Evolutionary conservation across 2,329 filamentous ascomycete genomes (phyloP).

Genomic region (Ceratocystis eucalypticola): DNA sequence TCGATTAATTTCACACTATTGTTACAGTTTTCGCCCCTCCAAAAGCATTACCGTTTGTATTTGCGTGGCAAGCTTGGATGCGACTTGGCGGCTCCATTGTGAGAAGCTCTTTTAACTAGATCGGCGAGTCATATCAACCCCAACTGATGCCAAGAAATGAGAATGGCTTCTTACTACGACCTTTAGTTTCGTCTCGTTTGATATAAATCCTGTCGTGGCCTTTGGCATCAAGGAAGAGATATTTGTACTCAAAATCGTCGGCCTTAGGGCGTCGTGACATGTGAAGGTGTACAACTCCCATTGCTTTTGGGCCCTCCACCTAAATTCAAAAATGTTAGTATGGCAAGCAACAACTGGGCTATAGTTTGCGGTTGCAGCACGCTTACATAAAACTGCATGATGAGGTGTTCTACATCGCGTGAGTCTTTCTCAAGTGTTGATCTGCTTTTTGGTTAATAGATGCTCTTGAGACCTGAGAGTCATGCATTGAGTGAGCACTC

Average conservation of each 20-base stretch:
- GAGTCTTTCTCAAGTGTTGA: slow-evolving; percentile 18
- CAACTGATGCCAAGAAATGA: slow-evolving; percentile 52
- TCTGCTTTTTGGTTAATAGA: slow-evolving; percentile 5
- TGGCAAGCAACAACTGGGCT: too few species aligned
- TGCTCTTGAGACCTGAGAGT: background rate
- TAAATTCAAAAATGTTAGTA: slow-evolving; percentile 26
- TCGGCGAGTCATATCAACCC: slow-evolving; percentile 26
- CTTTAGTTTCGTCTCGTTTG: slow-evolving; percentile 38
- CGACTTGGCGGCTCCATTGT: background rate
- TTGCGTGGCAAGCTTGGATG: too few species aligned
- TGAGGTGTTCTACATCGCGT: slow-evolving; percentile 45
- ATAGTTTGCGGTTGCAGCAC: background rate
- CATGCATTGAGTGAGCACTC: slow-evolving; percentile 20
- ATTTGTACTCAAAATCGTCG: slow-evolving; percentile 61
- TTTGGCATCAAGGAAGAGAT: slow-evolving; percentile 66
- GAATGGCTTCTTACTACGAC: slow-evolving; percentile 30
- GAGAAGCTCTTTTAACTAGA: background rate
- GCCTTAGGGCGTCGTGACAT: slow-evolving; percentile 55
- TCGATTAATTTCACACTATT: background rate
- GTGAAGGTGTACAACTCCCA: slow-evolving; percentile 63
- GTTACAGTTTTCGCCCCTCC: background rate
- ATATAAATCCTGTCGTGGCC: slow-evolving; percentile 54
- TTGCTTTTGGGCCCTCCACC: slow-evolving; percentile 64
- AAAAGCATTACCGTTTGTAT: background rate
- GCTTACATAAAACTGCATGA: slow-evolving; percentile 71